Percentiles rank a stretch among this genome's conserved stretches.
phyloP scores from a whole-genome alignment of 2,329 filamentous ascomycete species.

The Didymella glomerata region DNA sequence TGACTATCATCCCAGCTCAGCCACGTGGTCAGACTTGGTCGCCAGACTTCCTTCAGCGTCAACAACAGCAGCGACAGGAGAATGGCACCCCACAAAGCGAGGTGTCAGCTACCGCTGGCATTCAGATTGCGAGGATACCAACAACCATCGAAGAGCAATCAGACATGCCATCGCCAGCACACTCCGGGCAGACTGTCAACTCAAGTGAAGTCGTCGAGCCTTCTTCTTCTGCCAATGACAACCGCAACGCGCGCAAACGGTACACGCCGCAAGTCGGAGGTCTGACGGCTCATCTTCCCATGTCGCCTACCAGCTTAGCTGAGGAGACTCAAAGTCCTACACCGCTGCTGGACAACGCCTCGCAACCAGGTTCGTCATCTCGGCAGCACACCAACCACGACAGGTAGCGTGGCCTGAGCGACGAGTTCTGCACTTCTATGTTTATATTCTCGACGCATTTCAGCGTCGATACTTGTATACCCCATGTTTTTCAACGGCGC shows the following conservation, averaged over 20 bases:
- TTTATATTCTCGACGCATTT: constrained; percentile 31
- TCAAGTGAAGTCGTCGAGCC: constrained; percentile 24
- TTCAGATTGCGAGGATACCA: constrained; percentile 30
- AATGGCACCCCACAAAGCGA: constrained; percentile 16
- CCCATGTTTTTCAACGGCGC: constrained; percentile 33
- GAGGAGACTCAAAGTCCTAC: constrained; percentile 19
- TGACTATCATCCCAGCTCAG: constrained; percentile 69
- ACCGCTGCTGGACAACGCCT: constrained; percentile 15
- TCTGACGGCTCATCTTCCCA: constrained; percentile 17
- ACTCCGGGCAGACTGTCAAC: constrained; percentile 18
- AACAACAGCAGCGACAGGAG: constrained; percentile 23
- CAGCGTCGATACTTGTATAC: constrained; percentile 37
- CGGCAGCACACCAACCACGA: constrained; percentile 35
- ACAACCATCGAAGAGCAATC: constrained; percentile 30
- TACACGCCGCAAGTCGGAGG: constrained; percentile 35
- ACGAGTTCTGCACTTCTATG: constrained; percentile 28
- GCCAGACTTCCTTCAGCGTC: constrained; percentile 49
- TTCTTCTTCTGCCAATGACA: constrained; percentile 24
- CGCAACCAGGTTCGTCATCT: constrained; percentile 1
- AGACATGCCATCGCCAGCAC: constrained; percentile 25
- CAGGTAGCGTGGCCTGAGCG: constrained; percentile 31
- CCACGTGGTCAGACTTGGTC: constrained; percentile 65
- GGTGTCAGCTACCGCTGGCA: constrained; percentile 21
- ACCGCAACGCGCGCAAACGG: constrained; percentile 35
- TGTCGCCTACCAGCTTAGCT: constrained; percentile 15